Evolutionary conservation across 2,329 filamentous ascomycete genomes (phyloP), one percentile per base, ranked within the genome.

Genomic region (Hirsutella minnesotensis): DNA sequence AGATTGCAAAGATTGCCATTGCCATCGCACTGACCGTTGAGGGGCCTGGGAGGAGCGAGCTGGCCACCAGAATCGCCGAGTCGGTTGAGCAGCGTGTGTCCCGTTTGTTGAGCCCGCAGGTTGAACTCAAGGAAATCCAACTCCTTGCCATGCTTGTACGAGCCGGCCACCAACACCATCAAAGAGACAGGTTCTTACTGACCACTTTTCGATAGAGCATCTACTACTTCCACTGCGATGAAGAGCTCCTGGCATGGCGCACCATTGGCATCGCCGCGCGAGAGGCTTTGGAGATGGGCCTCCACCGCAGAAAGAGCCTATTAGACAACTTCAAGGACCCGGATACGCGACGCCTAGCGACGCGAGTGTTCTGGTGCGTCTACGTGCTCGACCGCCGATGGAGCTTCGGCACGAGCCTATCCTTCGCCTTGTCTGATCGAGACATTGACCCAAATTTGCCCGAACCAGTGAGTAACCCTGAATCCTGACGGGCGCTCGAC

Each of bases 301-400:
- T 74, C 0, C 69, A 73, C 44, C 58, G 68, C 1, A 64, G 63
- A 27, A 57, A 65, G 7, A 71, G 64, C 18, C 55, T 71, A 31
- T 48, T 58, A 9, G 60, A 65, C 36, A 65, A 61, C 12, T 63
- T 66, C 29, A 49, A 51, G 2, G 58, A 65, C 31, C 46, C 49
- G 0, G 46, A 55, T 2, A 48, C 56, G 2, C 58, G 61, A 0
- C 51, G 55, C 1, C 42, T 57, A 2, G 65, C 64, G 0, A 52
- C 58, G 1, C 53, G 60, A 2, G 59, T 72, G 0, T 73, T 73
- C 46, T 74, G 70, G 68, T 69, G 63, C 24, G 66, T 72, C 16
- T 73, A 73, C 42, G 65, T 70, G 0, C 60, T 74, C 1, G 70
- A 73, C 40, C 65, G 69, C 1, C 64, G 70, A 19, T 74, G 68